These are phyloP conservation scores for Boletus holoroseus DNA, from an alignment of 1,284 basidiomycete species.

Conservation along the genomic window DNA sequence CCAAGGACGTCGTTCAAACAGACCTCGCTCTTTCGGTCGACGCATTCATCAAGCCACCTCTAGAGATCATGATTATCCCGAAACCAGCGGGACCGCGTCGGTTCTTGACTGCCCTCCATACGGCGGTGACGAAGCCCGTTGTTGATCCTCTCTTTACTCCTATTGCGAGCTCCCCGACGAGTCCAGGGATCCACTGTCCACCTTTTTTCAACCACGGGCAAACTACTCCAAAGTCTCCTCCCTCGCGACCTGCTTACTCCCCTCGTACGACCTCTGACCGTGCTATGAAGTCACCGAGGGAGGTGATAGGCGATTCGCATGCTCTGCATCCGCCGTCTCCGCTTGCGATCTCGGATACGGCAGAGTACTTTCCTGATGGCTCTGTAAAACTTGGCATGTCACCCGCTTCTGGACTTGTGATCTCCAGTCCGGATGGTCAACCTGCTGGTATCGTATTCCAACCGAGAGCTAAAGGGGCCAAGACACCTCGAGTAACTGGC, in stretches of 20 bases:
- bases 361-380: slow-evolving; percentile 84
- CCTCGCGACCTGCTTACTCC: slow-evolving; percentile 41
- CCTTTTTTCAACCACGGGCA: slow-evolving; percentile 41
- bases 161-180: slow-evolving; percentile 85
- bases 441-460: slow-evolving; percentile 95
- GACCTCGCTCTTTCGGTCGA: slow-evolving; percentile 46
- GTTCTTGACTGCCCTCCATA: slow-evolving; percentile 84
- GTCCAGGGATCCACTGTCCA: slow-evolving; percentile 48
- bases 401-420: slow-evolving; percentile 82
- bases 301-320: slow-evolving; percentile 36
- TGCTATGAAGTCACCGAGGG: slow-evolving; percentile 51
- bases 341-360: slow-evolving; percentile 66
- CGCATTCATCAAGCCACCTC: slow-evolving; percentile 39
- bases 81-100: slow-evolving; percentile 92
- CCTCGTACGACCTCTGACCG: slow-evolving; percentile 57
- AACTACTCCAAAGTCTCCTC: slow-evolving; percentile 39
- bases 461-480: slow-evolving; percentile 51
- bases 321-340: slow-evolving; percentile 63
- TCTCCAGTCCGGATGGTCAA: slow-evolving; percentile 89
- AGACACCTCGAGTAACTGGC: slow-evolving; percentile 14
- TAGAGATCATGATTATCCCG: slow-evolving; percentile 91
- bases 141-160: slow-evolving; percentile 88
- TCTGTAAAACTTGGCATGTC: slow-evolving; percentile 66
- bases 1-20: slow-evolving; percentile 80
- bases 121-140: slow-evolving; percentile 74